phyloP scores from a whole-genome alignment of 2,329 filamentous ascomycete species.

The Ilyonectria mors-panacis region DNA sequence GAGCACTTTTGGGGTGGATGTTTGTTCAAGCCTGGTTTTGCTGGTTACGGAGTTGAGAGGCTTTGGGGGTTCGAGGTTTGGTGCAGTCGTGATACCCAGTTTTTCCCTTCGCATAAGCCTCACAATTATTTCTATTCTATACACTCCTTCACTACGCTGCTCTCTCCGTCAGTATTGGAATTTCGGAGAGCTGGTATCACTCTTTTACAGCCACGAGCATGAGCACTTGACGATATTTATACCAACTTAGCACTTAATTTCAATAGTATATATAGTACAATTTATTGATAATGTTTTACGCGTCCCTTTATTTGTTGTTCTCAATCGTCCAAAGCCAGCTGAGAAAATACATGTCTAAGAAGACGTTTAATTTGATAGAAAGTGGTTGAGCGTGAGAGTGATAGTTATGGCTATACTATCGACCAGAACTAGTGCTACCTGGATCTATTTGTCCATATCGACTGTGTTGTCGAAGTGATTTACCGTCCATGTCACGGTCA shows the following conservation, averaged over 20 bases:
- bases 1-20: not conserved
- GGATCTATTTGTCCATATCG: no score
- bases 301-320: no score
- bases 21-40: conserved; percentile 1
- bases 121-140: not conserved
- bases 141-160: conserved; percentile 1
- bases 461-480: no score
- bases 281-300: not conserved
- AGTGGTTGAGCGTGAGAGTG: not conserved
- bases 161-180: not conserved
- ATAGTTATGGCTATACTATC: no score
- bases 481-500: no score
- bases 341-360: no score
- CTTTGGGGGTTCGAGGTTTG: conserved; percentile 24
- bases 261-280: not conserved
- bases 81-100: conserved; percentile 44
- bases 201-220: not conserved
- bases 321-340: no score
- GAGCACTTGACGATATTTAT: not conserved
- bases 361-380: no score
- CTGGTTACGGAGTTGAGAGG: conserved; percentile 25
- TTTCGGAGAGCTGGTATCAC: not conserved
- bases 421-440: no score
- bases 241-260: not conserved
- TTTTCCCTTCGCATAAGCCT: conserved; percentile 21